phyloP scores from a whole-genome alignment of 1,284 basidiomycete species.

The Cryptococcus sp. region DNA sequence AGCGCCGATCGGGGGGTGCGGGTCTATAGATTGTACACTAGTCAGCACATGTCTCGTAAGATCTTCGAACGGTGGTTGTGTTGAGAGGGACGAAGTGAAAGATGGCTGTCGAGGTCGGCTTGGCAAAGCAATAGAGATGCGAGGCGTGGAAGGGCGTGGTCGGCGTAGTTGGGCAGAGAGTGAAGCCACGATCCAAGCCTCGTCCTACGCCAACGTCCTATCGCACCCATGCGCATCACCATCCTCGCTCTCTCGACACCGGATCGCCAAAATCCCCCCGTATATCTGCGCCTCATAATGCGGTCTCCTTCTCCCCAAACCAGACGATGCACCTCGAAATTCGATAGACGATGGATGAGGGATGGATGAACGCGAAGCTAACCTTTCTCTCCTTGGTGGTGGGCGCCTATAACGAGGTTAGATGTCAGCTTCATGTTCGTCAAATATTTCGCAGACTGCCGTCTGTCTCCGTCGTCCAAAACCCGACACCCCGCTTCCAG shows the following conservation, averaged over 20 bases:
- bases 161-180: background rate
- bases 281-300: background rate
- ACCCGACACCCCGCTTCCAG: background rate
- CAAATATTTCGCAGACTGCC: background rate
- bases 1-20: constrained; percentile 89
- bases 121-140: background rate
- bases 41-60: constrained; percentile 1
- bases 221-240: background rate
- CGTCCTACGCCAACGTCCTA: background rate
- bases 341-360: background rate
- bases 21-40: constrained; percentile 58
- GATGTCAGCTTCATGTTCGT: background rate
- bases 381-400: constrained; percentile 31
- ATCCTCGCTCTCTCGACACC: background rate
- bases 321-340: background rate
- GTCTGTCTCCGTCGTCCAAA: background rate
- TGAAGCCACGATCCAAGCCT: background rate
- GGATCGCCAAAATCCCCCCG: background rate
- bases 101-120: background rate
- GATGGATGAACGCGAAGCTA: constrained; percentile 6
- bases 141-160: background rate
- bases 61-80: background rate
- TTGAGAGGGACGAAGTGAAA: background rate
- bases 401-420: constrained; percentile 16
- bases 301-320: background rate